Evolutionary conservation across 2,329 filamentous ascomycete genomes (phyloP), one percentile per base, ranked within the genome.

Genomic region (Aschersonia sp.): DNA sequence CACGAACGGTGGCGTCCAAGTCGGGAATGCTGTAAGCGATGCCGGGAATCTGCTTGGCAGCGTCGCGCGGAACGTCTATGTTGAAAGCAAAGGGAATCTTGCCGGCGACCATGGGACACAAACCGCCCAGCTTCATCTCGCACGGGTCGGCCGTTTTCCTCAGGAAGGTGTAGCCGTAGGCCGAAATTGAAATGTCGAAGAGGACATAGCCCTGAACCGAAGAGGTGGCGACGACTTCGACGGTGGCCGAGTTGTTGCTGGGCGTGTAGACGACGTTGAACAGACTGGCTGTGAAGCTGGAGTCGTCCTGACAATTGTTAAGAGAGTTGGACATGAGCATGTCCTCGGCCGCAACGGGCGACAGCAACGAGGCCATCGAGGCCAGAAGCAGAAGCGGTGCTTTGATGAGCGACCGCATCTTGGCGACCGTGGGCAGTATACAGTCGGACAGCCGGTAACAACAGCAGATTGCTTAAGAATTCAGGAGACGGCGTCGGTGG

Each of bases 11-110:
- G 52, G 87, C 88, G 64, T 97, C 90, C 47, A 96, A 74, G 71
- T 96, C 90, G 45, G 89, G 89, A 42, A 97, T 84, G 46, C 76
- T 83, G 68, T 92, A 97, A 46, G 87, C 85, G 59, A 96, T 90
- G 45, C 78, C 78, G 49, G 89, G 89, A 58, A 97, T 81, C 47
- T 76, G 65, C 30, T 68, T 66, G 50, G 86, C 67, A 40, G 83
- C 76, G 30, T 72, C 68, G 10, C 65, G 55, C 8, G 70, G 66
- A 45, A 92, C 67, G 2, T 68, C 63, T 37, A 90, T 61, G 58
- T 84, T 85, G 59, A 87, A 87, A 35, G 58, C 73, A 58, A 94
- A 75, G 48, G 83, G 76, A 60, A 95, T 83, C 57, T 85, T 82
- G 54, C 87, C 88, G 7, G 87, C 79, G 53, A 79, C 84, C 88